phyloP scores from a whole-genome alignment of 768 basidiomycete genomes.

The Hebeloma cylindrosporum region DNA sequence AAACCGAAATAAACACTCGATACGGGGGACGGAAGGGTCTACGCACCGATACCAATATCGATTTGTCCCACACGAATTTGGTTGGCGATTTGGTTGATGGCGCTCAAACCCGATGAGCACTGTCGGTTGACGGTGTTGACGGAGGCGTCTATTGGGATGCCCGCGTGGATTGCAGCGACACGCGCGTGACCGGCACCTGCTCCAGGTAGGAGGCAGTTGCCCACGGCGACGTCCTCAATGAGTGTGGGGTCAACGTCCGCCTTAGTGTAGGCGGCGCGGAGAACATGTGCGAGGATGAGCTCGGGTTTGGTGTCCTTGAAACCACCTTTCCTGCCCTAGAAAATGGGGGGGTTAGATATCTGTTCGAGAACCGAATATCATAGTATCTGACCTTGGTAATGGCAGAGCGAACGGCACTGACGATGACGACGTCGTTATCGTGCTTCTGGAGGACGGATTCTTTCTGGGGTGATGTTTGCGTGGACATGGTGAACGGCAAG shows the following conservation, averaged over 20 bases:
- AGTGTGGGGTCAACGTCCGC: slow-evolving; percentile 74
- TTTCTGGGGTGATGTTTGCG: slow-evolving; percentile 45
- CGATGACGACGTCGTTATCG: slow-evolving; percentile 89
- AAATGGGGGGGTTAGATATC: slow-evolving; percentile 9
- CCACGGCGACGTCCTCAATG: slow-evolving; percentile 83
- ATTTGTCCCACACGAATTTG: slow-evolving; percentile 79
- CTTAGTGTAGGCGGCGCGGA: slow-evolving; percentile 69
- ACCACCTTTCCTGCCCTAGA: slow-evolving; percentile 77
- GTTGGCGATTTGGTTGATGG: slow-evolving; percentile 80
- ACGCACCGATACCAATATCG: slow-evolving; percentile 83
- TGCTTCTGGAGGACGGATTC: slow-evolving; percentile 65
- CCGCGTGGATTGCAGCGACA: slow-evolving; percentile 84
- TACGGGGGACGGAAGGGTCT: too few relatives aligned
- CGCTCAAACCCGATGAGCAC: slow-evolving; percentile 85
- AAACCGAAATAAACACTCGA: slow-evolving; percentile 1
- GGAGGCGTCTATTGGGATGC: slow-evolving; percentile 74
- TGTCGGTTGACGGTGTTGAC: slow-evolving; percentile 88
- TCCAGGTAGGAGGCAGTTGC: slow-evolving; percentile 85
- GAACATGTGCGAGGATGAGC: slow-evolving; percentile 73
- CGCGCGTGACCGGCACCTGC: slow-evolving; percentile 82
- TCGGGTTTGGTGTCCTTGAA: slow-evolving; percentile 91
- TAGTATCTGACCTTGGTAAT: slow-evolving; percentile 83
- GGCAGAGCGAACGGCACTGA: slow-evolving; percentile 85
- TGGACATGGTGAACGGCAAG: slow-evolving; percentile 38
- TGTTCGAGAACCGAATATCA: not conserved